Base-by-base conservation (phyloP, 345 rosid genomes). In the Populus tremula region DNA sequence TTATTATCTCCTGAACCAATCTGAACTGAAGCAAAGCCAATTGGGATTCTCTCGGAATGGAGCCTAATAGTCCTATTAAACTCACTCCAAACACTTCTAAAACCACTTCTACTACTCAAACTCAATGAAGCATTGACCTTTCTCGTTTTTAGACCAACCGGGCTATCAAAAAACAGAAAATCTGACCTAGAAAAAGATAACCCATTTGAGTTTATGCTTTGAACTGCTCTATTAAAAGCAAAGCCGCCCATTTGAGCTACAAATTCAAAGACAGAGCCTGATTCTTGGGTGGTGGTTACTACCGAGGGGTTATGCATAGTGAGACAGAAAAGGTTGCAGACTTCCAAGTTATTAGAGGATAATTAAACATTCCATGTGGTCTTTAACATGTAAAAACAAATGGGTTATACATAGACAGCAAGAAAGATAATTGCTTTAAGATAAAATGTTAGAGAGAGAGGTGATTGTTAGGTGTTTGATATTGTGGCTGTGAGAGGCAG, bases 31-130 rank as follows among this genome's bases (percentile, higher is more conserved):
- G 91, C 97, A 54, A 96, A 91, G 69, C 92, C 92, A 47, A 91
- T 84, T 2, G 99, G 97, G 77, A 92, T 88, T 75, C 90, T 94
- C 72, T 88, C 91, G 67, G 91, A 89, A 47, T 94, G 98, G 66
- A 90, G 86, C 82, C 86, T 86, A 69, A 94, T 81, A 25, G 82
- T 86, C 76, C 85, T 85, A 49, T 94, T 92, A 77, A 96, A 91
- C 67, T 94, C 97, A 27, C 64, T 86, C 69, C 91, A 77, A 71
- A 94, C 64, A 69, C 81, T 82, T 71, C 78, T 71, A 56, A 90
- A 88, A 53, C 20, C 77, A 70, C 83, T 87, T 53, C 84, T 77
- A 72, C 87, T 70, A 67, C 88, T 85, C 86, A 86, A 83, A 68
- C 88, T 87, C 77, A 90, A 36, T 0, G 91, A 93, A 79, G 88